phyloP scores from a whole-genome alignment of 306 rosid genomes.

The Biancaea sappan region DNA sequence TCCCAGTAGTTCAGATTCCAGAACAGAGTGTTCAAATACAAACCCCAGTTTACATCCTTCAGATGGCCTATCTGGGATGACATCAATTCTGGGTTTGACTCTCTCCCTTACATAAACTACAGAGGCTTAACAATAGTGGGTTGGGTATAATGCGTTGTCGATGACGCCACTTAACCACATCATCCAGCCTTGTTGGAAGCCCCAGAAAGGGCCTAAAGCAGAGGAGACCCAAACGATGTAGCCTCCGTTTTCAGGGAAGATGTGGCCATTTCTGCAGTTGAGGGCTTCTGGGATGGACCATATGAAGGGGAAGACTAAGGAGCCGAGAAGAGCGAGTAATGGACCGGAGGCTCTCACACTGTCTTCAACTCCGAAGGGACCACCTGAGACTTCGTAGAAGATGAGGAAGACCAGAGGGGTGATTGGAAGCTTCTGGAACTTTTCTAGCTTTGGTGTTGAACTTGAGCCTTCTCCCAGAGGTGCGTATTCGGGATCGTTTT shows the following conservation, averaged over 20 bases:
- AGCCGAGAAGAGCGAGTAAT: slow-evolving; percentile 56
- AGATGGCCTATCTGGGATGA: slow-evolving; percentile 58
- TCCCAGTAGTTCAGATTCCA: slow-evolving; percentile 86
- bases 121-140: too few species aligned
- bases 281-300: slow-evolving; percentile 81
- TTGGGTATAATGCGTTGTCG: slow-evolving; percentile 69
- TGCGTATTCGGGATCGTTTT: slow-evolving; percentile 26
- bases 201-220: slow-evolving; percentile 87
- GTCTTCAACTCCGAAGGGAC: slow-evolving; percentile 74
- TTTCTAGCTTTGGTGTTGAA: slow-evolving; percentile 24
- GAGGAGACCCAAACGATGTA: slow-evolving; percentile 70
- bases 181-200: slow-evolving; percentile 63
- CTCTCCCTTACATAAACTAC: too few species aligned
- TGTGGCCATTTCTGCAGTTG: slow-evolving; percentile 69
- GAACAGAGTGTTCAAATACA: slow-evolving; percentile 66
- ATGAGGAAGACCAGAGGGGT: slow-evolving; percentile 62
- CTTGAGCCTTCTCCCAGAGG: slow-evolving; percentile 22
- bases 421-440: slow-evolving; percentile 34
- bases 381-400: slow-evolving; percentile 78
- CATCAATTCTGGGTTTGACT: too few species aligned
- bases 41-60: slow-evolving; percentile 53
- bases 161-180: slow-evolving; percentile 72
- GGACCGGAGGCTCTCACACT: slow-evolving; percentile 61
- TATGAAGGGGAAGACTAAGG: slow-evolving; percentile 59
- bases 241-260: slow-evolving; percentile 77